Conservation (phyloP, 1,139 yeast species). For the Geotrichum klebahnii region DNA sequence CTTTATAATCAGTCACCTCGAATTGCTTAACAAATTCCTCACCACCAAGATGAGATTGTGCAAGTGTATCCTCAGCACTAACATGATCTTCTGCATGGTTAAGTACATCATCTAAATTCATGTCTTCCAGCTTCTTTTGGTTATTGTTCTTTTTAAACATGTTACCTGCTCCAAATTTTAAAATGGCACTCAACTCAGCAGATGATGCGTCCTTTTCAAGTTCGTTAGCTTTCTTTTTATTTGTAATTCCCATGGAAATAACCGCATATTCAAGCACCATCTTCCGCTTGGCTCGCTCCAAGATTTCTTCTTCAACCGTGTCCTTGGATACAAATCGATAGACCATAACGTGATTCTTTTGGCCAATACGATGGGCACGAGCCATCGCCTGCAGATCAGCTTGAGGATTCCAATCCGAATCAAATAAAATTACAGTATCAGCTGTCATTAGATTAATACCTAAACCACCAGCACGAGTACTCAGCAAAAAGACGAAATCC, state of each 20-base stretch:
- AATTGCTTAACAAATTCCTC: slow-evolving; percentile 96
- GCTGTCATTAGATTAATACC: slow-evolving; percentile 94
- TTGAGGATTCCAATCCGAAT: slow-evolving; percentile 98
- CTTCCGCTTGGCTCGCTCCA: slow-evolving; percentile 94
- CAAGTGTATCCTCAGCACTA: slow-evolving; percentile 84
- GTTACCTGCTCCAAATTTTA: slow-evolving; percentile 96
- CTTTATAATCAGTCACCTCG: slow-evolving; percentile 97
- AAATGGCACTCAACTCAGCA: slow-evolving; percentile 76
- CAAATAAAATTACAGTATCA: slow-evolving; percentile 82
- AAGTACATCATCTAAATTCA: slow-evolving; percentile 92
- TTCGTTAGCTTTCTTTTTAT: slow-evolving; percentile 46
- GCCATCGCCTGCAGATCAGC: slow-evolving; percentile 99
- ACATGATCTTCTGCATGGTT: slow-evolving; percentile 96
- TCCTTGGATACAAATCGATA: slow-evolving; percentile 89
- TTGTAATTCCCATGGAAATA: slow-evolving; percentile 91
- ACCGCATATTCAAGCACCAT: slow-evolving; percentile 88
- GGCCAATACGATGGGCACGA: slow-evolving; percentile 97
- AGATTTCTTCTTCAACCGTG: slow-evolving; percentile 92
- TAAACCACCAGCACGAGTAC: slow-evolving; percentile 98
- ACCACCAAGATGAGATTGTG: slow-evolving; percentile 95
- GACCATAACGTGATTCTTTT: slow-evolving; percentile 90
- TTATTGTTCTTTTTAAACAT: slow-evolving; percentile 86
- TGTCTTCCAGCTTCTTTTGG: slow-evolving; percentile 89
- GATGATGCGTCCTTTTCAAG: slow-evolving; percentile 73
- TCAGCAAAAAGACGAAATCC: slow-evolving; percentile 78